These are phyloP conservation scores for Pseudogymnoascus sp. DNA, from an alignment of 2,329 filamentous ascomycete genomes.

Conservation along the genomic window DNA sequence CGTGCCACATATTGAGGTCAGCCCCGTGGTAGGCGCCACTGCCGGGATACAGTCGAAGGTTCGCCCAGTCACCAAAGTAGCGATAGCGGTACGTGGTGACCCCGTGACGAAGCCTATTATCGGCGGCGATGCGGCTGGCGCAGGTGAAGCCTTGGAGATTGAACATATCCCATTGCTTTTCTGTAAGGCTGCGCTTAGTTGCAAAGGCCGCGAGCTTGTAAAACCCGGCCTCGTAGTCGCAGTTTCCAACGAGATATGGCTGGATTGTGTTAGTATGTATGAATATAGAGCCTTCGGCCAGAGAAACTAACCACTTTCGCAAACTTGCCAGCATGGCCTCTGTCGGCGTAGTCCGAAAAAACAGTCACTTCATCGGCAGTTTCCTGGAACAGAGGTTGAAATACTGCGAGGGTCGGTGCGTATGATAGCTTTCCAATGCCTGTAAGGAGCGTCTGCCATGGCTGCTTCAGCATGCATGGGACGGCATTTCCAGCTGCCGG, in stretches of 20 bases:
- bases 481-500: slow-evolving; percentile 16
- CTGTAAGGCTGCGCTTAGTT: slow-evolving; percentile 15
- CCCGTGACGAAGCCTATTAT: slow-evolving; percentile 12
- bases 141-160: slow-evolving; percentile 28
- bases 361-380: slow-evolving; percentile 23
- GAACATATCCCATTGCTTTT: slow-evolving; percentile 23
- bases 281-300: neutral
- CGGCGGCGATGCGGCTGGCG: slow-evolving; percentile 17
- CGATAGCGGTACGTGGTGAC: slow-evolving; percentile 27
- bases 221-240: slow-evolving; percentile 27
- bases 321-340: slow-evolving; percentile 17
- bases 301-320: slow-evolving; percentile 18
- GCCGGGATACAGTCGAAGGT: slow-evolving; percentile 20
- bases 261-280: neutral
- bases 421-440: slow-evolving; percentile 16
- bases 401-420: slow-evolving; percentile 14
- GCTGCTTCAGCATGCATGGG: slow-evolving; percentile 16
- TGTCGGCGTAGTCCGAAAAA: slow-evolving; percentile 23
- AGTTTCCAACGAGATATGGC: slow-evolving; percentile 24
- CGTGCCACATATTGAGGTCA: slow-evolving; percentile 25
- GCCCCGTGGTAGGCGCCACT: slow-evolving; percentile 25
- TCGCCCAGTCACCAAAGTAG: slow-evolving; percentile 25
- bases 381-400: slow-evolving; percentile 14
- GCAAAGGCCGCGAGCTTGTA: slow-evolving; percentile 22
- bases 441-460: slow-evolving; percentile 23